phyloP scores from a whole-genome alignment of 2,329 filamentous ascomycete genomes.

The Verticillium dahliae region DNA sequence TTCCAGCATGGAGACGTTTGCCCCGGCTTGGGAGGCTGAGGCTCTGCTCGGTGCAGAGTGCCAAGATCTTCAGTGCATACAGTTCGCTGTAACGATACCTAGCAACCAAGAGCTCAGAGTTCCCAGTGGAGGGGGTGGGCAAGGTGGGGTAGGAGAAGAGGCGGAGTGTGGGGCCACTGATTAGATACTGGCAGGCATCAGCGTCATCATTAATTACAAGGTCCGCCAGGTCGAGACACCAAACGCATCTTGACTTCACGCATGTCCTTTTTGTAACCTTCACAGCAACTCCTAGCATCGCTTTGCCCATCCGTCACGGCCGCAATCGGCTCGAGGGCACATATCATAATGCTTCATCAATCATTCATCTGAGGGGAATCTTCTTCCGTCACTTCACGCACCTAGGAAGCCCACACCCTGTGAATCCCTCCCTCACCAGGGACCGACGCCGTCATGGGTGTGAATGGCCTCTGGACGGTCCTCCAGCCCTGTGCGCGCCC shows the following conservation, averaged over 20 bases:
- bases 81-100: background rate
- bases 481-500: conserved; percentile 91
- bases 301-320: background rate
- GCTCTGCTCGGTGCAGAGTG: background rate
- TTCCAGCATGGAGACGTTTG: background rate
- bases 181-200: background rate
- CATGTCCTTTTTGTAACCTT: background rate
- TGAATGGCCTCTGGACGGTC: conserved; percentile 95
- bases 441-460: conserved; percentile 65
- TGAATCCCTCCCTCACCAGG: background rate
- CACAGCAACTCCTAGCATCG: background rate
- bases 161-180: conserved; percentile 1
- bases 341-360: conserved; percentile 4
- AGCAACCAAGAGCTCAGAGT: background rate
- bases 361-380: conserved; percentile 7
- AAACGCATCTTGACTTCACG: conserved; percentile 2
- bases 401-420: background rate
- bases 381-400: background rate
- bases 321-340: background rate
- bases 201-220: background rate
- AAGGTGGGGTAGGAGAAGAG: background rate
- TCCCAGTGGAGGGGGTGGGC: background rate
- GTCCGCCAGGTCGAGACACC: background rate
- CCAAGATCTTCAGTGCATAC: background rate
- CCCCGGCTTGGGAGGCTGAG: background rate